A percentile compares a stretch with the other conserved stretches of the same genome.
phyloP scores from a whole-genome alignment of 169 alveolate species.

The Babesia ovis region DNA sequence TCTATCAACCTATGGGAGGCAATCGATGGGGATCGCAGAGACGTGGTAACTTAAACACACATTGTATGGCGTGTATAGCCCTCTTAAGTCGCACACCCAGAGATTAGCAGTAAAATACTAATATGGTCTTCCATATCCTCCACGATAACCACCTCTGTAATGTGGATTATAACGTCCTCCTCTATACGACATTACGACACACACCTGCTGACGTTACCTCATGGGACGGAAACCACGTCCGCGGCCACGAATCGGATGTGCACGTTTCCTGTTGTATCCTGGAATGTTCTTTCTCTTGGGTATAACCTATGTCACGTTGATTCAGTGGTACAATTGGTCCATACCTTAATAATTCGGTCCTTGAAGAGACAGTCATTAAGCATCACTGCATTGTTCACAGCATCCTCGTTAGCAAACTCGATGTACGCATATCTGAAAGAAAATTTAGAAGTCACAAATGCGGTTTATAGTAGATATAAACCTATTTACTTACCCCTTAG shows the following conservation, averaged over 20 bases:
- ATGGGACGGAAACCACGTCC: slow-evolving; percentile 52
- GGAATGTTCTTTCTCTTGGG: slow-evolving; percentile 86
- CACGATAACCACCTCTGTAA: slow-evolving; percentile 60
- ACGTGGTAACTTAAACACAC: neutral
- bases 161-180: slow-evolving; percentile 59
- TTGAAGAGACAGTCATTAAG: slow-evolving; percentile 87
- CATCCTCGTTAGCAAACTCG: slow-evolving; percentile 85
- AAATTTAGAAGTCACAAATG: neutral
- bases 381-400: slow-evolving; percentile 85
- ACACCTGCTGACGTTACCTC: slow-evolving; percentile 7
- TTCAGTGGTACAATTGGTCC: neutral
- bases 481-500: slow-evolving; percentile 80
- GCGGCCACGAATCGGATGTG: slow-evolving; percentile 23
- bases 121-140: slow-evolving; percentile 62
- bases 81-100: neutral
- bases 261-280: slow-evolving; percentile 55
- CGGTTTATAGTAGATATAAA: neutral
- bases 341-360: slow-evolving; percentile 87
- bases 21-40: slow-evolving; percentile 20
- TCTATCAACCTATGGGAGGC: neutral
- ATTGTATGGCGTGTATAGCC: slow-evolving; percentile 2
- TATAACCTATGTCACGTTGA: slow-evolving; percentile 62
- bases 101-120: neutral
- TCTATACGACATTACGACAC: slow-evolving; percentile 2
- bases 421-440: slow-evolving; percentile 86